phyloP scores from a whole-genome alignment of 257 asterid species.

The Solanum boliviense region DNA sequence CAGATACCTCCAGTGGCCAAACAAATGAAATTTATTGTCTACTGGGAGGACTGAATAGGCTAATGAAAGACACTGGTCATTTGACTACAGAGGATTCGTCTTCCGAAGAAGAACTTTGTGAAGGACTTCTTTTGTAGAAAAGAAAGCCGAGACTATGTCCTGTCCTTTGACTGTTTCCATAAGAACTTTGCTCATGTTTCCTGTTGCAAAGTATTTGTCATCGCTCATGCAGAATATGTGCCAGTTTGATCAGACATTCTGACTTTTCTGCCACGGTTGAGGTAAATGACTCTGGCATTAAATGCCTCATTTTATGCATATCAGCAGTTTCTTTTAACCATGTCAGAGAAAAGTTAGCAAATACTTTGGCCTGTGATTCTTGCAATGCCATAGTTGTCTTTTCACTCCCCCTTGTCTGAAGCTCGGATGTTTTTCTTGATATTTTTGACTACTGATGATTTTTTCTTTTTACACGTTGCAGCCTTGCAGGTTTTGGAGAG shows the following conservation, averaged over 20 bases:
- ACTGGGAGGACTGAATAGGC: slow-evolving; percentile 37
- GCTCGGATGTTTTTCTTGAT: not conserved
- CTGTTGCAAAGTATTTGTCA: not conserved
- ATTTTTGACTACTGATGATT: not conserved
- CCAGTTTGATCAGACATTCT: not conserved
- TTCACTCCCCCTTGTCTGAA: not conserved
- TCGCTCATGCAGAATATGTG: not conserved
- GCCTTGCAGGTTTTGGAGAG: not conserved
- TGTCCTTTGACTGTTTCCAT: not conserved
- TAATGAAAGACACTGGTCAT: slow-evolving; percentile 48
- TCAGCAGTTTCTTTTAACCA: not conserved
- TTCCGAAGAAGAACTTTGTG: slow-evolving; percentile 26
- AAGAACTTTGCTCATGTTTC: not conserved
- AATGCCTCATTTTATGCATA: not conserved
- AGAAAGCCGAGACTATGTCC: not conserved
- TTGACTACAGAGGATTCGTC: slow-evolving; percentile 23
- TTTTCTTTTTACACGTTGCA: not conserved
- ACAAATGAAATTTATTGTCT: slow-evolving; percentile 31
- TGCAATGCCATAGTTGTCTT: not conserved
- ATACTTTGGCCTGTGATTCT: not conserved
- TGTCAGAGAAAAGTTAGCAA: not conserved
- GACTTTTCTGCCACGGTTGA: not conserved
- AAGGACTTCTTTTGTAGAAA: slow-evolving; percentile 2
- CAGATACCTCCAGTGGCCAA: slow-evolving; percentile 41
- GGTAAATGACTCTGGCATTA: not conserved